phyloP scores from a whole-genome alignment of 345 rosid genomes.

The Iberis pinnata region DNA sequence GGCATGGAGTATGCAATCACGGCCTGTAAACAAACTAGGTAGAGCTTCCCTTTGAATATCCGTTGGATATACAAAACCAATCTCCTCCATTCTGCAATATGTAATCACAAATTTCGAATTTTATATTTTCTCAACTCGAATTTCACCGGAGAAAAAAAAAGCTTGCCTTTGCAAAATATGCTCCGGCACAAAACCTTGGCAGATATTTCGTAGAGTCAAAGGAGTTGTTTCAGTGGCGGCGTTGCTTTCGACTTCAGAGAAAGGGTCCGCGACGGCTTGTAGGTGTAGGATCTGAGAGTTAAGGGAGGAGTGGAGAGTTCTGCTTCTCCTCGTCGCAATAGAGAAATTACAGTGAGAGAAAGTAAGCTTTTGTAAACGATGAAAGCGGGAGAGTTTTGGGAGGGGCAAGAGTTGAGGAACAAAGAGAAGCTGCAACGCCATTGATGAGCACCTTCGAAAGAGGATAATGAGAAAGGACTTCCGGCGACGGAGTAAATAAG shows the following conservation, averaged over 20 bases:
- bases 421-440: constrained; percentile 28
- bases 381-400: constrained; percentile 10
- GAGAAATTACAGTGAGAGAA: no score
- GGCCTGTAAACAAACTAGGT: constrained; percentile 58
- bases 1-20: constrained; percentile 81
- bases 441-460: constrained; percentile 6
- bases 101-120: neutral
- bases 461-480: neutral
- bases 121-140: no score
- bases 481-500: no score
- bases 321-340: neutral
- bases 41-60: constrained; percentile 67
- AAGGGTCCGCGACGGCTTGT: constrained; percentile 13
- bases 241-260: constrained; percentile 9
- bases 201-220: constrained; percentile 22
- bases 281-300: neutral
- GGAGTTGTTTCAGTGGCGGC: neutral
- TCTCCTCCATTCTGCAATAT: constrained; percentile 53
- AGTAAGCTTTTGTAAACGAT: neutral
- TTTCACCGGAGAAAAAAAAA: neutral
- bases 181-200: constrained; percentile 28
- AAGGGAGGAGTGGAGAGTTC: constrained; percentile 10
- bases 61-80: constrained; percentile 57
- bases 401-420: constrained; percentile 14
- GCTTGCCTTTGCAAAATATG: constrained; percentile 26